Evolutionary conservation across 2,329 filamentous ascomycete species (phyloP).

Genomic region (Verticillium albo-atrum): DNA sequence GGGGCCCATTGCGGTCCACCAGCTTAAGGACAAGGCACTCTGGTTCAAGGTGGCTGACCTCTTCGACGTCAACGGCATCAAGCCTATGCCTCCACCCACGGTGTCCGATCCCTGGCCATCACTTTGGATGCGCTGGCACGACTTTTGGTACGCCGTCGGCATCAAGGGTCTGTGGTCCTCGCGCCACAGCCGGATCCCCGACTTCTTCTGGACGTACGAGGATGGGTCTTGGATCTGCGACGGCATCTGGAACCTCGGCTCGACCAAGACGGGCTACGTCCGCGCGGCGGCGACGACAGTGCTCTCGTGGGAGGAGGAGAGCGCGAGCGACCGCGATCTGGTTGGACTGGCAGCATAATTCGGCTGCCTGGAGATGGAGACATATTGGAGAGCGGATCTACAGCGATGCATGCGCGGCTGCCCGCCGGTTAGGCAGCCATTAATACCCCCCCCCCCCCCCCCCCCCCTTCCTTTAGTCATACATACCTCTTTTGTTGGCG

Average conservation of each 20-base stretch:
- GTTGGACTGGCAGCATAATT: background rate
- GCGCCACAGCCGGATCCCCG: conserved; percentile 17
- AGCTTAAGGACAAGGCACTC: conserved; percentile 18
- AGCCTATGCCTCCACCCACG: conserved; percentile 5
- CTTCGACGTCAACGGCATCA: conserved; percentile 22
- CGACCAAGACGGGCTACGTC: conserved; percentile 13
- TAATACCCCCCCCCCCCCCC: background rate
- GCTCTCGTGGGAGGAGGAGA: background rate
- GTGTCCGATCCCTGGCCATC: background rate
- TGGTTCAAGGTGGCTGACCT: conserved; percentile 23
- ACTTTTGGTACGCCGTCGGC: conserved; percentile 17
- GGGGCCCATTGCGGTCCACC: conserved; percentile 19
- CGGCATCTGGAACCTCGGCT: conserved; percentile 19
- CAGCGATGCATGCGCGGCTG: background rate
- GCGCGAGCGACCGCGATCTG: no score
- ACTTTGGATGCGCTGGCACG: conserved; percentile 11
- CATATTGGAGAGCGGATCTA: background rate
- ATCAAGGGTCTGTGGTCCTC: conserved; percentile 12
- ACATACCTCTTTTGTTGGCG: background rate
- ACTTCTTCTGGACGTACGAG: conserved; percentile 13
- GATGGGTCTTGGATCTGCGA: conserved; percentile 18
- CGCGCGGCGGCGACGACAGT: background rate
- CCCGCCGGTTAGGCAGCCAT: background rate
- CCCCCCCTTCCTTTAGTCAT: background rate
- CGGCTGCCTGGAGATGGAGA: background rate